These are phyloP conservation scores for Syzygium aqueum DNA, from an alignment of 345 rosid species.

Conservation along the genomic window DNA sequence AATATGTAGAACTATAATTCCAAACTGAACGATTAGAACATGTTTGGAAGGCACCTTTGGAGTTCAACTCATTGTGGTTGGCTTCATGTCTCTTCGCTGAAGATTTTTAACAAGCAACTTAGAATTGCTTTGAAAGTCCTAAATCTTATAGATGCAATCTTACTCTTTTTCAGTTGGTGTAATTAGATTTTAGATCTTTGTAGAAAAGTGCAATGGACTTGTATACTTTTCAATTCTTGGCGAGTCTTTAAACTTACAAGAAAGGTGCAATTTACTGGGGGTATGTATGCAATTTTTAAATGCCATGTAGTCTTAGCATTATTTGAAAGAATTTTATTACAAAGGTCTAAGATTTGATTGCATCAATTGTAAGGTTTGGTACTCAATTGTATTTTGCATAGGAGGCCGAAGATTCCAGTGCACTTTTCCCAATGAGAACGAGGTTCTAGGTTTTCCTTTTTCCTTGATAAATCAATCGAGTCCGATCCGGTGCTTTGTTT, in stretches of 20 bases:
- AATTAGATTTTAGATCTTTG: neutral
- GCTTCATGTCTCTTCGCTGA: neutral
- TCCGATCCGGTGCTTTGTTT: neutral
- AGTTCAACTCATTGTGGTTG: neutral
- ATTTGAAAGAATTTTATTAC: neutral
- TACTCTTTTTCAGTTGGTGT: neutral
- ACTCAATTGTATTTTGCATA: neutral
- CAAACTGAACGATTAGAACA: neutral
- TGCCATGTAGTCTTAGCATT: neutral
- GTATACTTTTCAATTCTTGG: neutral
- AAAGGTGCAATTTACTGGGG: neutral
- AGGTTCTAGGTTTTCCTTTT: neutral
- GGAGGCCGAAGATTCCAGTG: neutral
- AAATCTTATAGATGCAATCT: neutral
- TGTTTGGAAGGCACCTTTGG: neutral
- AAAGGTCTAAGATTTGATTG: neutral
- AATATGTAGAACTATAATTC: too few species aligned
- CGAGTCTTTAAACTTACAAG: neutral
- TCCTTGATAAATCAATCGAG: neutral
- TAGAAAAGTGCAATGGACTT: neutral
- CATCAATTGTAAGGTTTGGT: neutral
- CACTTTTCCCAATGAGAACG: neutral
- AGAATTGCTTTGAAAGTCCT: neutral
- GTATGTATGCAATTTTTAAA: too few species aligned
- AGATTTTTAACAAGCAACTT: neutral